Percentiles rank a stretch among this genome's conserved stretches.
These are phyloP conservation scores for Lanmaoa rubissima DNA, from an alignment of 768 basidiomycete species.

Conservation along the genomic window DNA sequence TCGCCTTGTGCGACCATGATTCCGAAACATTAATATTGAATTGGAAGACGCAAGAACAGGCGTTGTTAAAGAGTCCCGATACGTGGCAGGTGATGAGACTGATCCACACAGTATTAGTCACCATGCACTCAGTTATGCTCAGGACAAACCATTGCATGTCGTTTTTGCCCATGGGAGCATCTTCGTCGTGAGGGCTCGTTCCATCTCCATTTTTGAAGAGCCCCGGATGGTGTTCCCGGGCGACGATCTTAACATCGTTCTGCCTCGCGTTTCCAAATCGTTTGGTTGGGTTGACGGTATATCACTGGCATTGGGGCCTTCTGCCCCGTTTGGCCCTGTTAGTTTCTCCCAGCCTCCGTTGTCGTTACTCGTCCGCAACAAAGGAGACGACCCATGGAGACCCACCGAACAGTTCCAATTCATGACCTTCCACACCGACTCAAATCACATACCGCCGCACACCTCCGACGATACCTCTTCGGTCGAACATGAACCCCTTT, in stretches of 20 bases:
- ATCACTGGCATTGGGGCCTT: conserved; percentile 33
- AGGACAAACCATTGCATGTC: conserved; percentile 53
- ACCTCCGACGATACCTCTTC: conserved; percentile 2
- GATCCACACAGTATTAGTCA: not conserved
- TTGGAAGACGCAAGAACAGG: conserved; percentile 49
- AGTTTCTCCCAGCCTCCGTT: conserved; percentile 24
- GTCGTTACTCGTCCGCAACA: conserved; percentile 54
- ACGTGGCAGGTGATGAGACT: conserved; percentile 31
- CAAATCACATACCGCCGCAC: not conserved
- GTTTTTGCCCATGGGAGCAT: conserved; percentile 45
- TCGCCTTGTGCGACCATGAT: conserved; percentile 54
- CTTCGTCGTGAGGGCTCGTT: conserved; percentile 58
- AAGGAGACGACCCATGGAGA: conserved; percentile 63
- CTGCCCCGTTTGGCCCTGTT: not conserved
- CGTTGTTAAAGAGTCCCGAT: conserved; percentile 41
- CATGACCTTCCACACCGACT: conserved; percentile 45
- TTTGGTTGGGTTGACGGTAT: conserved; percentile 72
- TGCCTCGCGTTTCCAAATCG: conserved; percentile 42
- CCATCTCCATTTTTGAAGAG: conserved; percentile 52
- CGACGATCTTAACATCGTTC: conserved; percentile 10
- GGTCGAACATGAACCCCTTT: conserved; percentile 28
- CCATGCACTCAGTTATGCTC: conserved; percentile 20
- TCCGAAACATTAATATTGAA: conserved; percentile 53
- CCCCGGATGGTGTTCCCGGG: conserved; percentile 37
- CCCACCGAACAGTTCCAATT: conserved; percentile 47